Percentiles rank a stretch among this genome's conserved stretches.
phyloP scores from a whole-genome alignment of 306 rosid species.

The Lablab purpureus region DNA sequence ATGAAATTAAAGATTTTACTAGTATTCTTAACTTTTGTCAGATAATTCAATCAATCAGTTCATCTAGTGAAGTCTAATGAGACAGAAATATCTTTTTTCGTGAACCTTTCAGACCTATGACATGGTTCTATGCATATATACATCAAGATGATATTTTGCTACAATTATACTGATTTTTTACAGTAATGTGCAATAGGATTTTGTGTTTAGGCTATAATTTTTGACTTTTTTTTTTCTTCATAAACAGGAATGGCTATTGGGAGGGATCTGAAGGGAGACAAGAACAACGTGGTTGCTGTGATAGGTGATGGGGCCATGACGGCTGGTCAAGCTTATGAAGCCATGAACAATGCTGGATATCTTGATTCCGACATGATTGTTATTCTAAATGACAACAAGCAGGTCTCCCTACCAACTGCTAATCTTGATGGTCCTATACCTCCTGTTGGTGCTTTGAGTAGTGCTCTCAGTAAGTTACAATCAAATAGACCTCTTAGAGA shows the following conservation, averaged over 20 bases:
- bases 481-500: slow-evolving; percentile 89
- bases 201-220: slow-evolving; percentile 28
- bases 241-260: slow-evolving; percentile 92
- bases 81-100: background rate
- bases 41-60: background rate
- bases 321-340: slow-evolving; percentile 98
- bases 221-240: slow-evolving; percentile 35
- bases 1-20: background rate
- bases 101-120: background rate
- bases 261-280: slow-evolving; percentile 82
- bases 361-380: slow-evolving; percentile 88
- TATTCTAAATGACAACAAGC: slow-evolving; percentile 88
- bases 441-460: slow-evolving; percentile 96
- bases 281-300: slow-evolving; percentile 69
- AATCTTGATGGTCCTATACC: slow-evolving; percentile 82
- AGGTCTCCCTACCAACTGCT: slow-evolving; percentile 92
- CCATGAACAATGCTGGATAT: slow-evolving; percentile 98
- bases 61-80: background rate
- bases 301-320: slow-evolving; percentile 99
- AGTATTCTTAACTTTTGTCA: background rate
- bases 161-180: slow-evolving; percentile 4
- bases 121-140: background rate
- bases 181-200: background rate
- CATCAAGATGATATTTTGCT: slow-evolving; percentile 4
- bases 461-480: slow-evolving; percentile 84